phyloP scores from a whole-genome alignment of 768 basidiomycete species.

The Lactifluus hygrophoroides region DNA sequence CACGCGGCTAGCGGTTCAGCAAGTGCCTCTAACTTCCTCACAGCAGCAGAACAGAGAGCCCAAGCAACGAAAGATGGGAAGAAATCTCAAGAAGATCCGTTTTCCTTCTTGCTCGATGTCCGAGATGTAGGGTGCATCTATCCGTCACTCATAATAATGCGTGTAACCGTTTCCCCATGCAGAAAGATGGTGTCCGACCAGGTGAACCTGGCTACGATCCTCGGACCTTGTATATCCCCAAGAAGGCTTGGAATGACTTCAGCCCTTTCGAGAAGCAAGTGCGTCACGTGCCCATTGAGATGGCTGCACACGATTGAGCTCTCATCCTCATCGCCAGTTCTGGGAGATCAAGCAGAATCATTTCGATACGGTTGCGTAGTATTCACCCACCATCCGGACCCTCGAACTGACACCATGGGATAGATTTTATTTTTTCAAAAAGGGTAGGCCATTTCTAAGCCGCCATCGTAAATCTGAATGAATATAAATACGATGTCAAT shows the following conservation, averaged over 20 bases:
- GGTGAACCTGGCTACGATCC: conserved; percentile 87
- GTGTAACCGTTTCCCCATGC: neutral
- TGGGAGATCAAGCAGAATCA: conserved; percentile 93
- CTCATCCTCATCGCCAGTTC: conserved; percentile 21
- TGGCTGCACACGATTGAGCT: neutral
- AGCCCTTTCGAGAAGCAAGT: conserved; percentile 94
- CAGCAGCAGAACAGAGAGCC: conserved; percentile 71
- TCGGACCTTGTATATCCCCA: conserved; percentile 75
- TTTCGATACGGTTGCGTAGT: conserved; percentile 69
- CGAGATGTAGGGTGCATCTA: conserved; percentile 47
- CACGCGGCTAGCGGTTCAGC: conserved; percentile 22
- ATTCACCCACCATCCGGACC: conserved; percentile 22
- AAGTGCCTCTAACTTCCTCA: conserved; percentile 48
- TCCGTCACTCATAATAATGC: neutral
- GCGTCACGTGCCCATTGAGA: neutral
- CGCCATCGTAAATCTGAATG: neutral
- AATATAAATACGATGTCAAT: conserved; percentile 17
- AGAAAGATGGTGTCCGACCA: conserved; percentile 77
- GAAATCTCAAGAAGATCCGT: conserved; percentile 69
- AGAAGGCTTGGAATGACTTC: conserved; percentile 67
- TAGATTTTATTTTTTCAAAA: conserved; percentile 96
- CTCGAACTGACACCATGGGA: conserved; percentile 1
- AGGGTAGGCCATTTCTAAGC: conserved; percentile 45
- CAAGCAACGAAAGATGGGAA: conserved; percentile 77
- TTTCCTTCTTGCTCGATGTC: conserved; percentile 60